Percentiles rank a stretch among this genome's conserved stretches.
Evolutionary conservation across 176 grass and related monocot species (phyloP).

Genomic region (Tuctoria greenei): DNA sequence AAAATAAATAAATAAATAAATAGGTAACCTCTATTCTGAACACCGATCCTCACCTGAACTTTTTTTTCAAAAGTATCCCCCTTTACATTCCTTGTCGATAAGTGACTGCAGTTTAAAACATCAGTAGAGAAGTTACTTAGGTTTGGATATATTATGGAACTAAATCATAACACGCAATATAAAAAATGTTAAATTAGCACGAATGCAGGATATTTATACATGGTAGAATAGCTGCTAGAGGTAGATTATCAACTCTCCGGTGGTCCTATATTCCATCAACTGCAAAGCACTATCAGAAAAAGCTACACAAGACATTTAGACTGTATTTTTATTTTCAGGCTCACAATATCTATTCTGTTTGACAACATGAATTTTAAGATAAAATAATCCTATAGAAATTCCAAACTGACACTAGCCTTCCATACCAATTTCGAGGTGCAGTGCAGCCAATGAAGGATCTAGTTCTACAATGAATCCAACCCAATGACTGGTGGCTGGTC

Average conservation of each 20-base stretch:
- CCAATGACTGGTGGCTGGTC: slow-evolving; percentile 5
- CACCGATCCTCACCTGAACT: slow-evolving; percentile 62
- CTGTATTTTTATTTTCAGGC: slow-evolving; percentile 13
- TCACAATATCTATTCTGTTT: not conserved
- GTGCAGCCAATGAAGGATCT: slow-evolving; percentile 6
- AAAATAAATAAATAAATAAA: too few species aligned
- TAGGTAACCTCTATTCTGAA: slow-evolving; percentile 1
- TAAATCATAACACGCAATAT: not conserved
- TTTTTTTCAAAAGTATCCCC: slow-evolving; percentile 96
- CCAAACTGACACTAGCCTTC: not conserved
- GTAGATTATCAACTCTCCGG: not conserved
- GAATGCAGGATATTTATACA: not conserved
- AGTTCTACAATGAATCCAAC: not conserved
- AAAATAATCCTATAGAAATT: not conserved
- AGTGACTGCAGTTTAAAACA: slow-evolving; percentile 61
- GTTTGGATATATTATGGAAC: not conserved
- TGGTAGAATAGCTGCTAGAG: not conserved
- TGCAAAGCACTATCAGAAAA: not conserved
- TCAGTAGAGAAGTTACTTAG: slow-evolving; percentile 10
- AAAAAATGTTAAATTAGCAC: not conserved
- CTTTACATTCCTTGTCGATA: slow-evolving; percentile 89
- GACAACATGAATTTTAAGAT: not conserved
- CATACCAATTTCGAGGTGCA: slow-evolving; percentile 9
- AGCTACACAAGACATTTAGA: slow-evolving; percentile 10
- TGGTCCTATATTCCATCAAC: not conserved